phyloP scores from a whole-genome alignment of 768 basidiomycete species.

The Termitomyces heimii region DNA sequence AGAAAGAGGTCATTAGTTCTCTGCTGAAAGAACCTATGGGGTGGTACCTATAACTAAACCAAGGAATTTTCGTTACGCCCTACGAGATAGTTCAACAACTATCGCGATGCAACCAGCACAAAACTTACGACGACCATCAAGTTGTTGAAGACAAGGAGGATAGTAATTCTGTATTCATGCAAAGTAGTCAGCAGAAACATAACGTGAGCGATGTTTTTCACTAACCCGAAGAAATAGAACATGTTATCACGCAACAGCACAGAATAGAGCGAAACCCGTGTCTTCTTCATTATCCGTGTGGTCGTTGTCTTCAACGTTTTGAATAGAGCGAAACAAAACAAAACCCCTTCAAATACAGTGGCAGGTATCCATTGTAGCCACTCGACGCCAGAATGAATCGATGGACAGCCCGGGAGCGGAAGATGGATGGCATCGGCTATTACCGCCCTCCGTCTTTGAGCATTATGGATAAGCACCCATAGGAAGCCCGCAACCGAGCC shows the following conservation, averaged over 20 bases:
- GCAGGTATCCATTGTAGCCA: constrained; percentile 14
- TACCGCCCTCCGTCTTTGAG: constrained; percentile 24
- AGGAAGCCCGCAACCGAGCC: constrained; percentile 36
- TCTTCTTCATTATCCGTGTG: constrained; percentile 17
- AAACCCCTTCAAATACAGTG: constrained; percentile 30
- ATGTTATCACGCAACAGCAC: constrained; percentile 39
- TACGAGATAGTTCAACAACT: constrained; percentile 7
- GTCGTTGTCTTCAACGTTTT: constrained; percentile 24
- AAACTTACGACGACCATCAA: constrained; percentile 35
- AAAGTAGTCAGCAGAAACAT: background rate
- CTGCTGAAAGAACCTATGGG: background rate
- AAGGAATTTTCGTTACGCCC: constrained; percentile 39
- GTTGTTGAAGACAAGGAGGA: constrained; percentile 38
- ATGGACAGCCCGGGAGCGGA: constrained; percentile 23
- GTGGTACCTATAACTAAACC: constrained; percentile 40
- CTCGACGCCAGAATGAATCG: constrained; percentile 9
- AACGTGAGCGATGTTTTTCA: background rate
- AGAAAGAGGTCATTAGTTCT: background rate
- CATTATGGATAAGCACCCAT: constrained; percentile 34
- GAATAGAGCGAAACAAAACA: constrained; percentile 34
- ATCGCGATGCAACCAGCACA: background rate
- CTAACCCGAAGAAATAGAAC: constrained; percentile 37
- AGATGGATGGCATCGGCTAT: constrained; percentile 31
- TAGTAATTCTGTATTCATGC: constrained; percentile 23
- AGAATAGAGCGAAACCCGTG: constrained; percentile 23